These are phyloP conservation scores for Jimgerdemannia flammicorona DNA, from an alignment of 192 early-diverging fungal species.

Conservation along the genomic window DNA sequence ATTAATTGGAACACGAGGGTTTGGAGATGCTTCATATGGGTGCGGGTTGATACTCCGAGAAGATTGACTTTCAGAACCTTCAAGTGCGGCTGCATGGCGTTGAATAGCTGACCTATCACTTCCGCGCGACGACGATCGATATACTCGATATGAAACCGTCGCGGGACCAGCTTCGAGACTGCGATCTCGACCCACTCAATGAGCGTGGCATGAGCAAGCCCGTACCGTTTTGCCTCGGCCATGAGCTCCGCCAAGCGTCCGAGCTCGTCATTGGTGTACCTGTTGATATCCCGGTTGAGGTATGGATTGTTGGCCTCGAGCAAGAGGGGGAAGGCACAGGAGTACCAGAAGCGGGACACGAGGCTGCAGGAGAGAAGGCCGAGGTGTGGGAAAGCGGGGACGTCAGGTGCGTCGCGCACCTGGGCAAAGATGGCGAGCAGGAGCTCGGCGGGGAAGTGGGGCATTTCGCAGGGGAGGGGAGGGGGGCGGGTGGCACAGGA, in stretches of 20 bases:
- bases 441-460: neutral
- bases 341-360: neutral
- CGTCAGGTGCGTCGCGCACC: neutral
- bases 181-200: neutral
- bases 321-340: neutral
- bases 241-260: neutral
- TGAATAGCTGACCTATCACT: neutral
- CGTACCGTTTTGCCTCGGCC: neutral
- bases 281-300: neutral
- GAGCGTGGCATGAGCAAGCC: neutral
- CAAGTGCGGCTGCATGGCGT: neutral
- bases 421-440: neutral
- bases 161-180: neutral
- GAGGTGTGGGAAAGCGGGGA: neutral
- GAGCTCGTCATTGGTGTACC: neutral
- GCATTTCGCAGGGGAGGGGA: no score
- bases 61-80: neutral
- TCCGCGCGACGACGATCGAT: neutral
- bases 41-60: neutral
- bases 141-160: neutral
- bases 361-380: neutral
- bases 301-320: neutral
- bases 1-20: neutral
- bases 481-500: no score
- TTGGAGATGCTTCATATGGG: neutral